phyloP scores from a whole-genome alignment of 2,329 filamentous ascomycete genomes.

The Neofusicoccum ribis region DNA sequence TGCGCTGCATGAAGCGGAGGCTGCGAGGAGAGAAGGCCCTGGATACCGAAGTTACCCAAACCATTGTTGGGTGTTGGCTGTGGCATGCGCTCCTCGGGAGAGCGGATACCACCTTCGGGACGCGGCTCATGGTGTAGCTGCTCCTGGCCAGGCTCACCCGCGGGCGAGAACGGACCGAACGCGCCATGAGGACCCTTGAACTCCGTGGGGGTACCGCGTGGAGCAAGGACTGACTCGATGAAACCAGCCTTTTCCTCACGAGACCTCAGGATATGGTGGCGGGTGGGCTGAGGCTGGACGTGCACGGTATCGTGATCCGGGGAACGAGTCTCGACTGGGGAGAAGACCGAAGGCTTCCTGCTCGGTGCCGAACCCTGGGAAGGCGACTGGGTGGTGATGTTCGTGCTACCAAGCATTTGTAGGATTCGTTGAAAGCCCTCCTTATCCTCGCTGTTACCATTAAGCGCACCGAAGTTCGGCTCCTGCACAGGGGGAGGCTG shows the following conservation, averaged over 20 bases:
- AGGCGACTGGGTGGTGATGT: constrained; percentile 25
- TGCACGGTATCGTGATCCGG: constrained; percentile 17
- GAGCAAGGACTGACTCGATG: constrained; percentile 37
- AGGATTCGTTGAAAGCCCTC: constrained; percentile 83
- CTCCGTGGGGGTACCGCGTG: constrained; percentile 32
- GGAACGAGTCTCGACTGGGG: constrained; percentile 1
- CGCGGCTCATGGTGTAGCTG: constrained; percentile 27
- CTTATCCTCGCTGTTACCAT: constrained; percentile 66
- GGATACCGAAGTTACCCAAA: constrained; percentile 13
- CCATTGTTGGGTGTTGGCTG: constrained; percentile 7
- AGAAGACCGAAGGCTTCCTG: constrained; percentile 9
- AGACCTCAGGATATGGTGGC: constrained; percentile 29
- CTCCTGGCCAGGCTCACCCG: constrained; percentile 30
- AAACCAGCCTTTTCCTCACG: constrained; percentile 36
- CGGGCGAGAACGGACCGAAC: constrained; percentile 38
- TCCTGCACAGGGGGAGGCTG: constrained; percentile 18
- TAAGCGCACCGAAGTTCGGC: constrained; percentile 28
- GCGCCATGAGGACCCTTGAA: constrained; percentile 32
- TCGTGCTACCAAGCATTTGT: constrained; percentile 69
- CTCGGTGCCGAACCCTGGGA: not conserved
- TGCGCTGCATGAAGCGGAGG: constrained; percentile 4
- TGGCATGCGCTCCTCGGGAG: constrained; percentile 11
- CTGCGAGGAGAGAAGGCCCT: not conserved
- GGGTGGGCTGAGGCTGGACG: constrained; percentile 22
- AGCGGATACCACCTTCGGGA: constrained; percentile 1